phyloP scores from a whole-genome alignment of 495 filamentous ascomycete genomes.

The Penicillium waksmanii region DNA sequence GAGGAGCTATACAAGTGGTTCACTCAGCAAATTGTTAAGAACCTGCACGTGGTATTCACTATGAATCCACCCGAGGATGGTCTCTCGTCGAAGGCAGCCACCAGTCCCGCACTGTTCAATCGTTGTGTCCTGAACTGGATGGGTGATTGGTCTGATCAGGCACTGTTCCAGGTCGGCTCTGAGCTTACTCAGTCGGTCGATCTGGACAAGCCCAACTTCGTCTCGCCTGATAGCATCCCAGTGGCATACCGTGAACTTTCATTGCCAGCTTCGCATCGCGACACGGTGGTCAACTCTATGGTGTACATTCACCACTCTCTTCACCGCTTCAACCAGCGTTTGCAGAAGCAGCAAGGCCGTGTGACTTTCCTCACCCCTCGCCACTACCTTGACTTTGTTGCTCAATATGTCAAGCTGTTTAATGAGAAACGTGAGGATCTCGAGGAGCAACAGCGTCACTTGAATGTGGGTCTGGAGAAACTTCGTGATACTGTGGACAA shows the following conservation, averaged over 20 bases:
- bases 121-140: conserved; percentile 99
- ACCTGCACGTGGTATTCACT: conserved; percentile 97
- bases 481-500: conserved; percentile 98
- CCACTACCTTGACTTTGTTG: conserved; percentile 97
- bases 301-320: conserved; percentile 97
- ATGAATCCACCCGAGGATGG: conserved; percentile 99
- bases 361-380: conserved; percentile 91
- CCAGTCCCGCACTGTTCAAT: conserved; percentile 97
- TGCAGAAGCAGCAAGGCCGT: conserved; percentile 88
- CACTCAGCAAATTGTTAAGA: conserved; percentile 98
- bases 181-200: conserved; percentile 96
- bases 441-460: conserved; percentile 96
- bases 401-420: conserved; percentile 95
- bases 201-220: conserved; percentile 81
- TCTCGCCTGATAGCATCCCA: conserved; percentile 87
- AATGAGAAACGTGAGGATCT: conserved; percentile 98
- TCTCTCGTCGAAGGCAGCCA: conserved; percentile 92
- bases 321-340: conserved; percentile 82
- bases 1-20: conserved; percentile 99
- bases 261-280: conserved; percentile 85
- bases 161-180: conserved; percentile 94
- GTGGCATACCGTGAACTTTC: conserved; percentile 84
- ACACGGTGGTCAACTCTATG: conserved; percentile 94
- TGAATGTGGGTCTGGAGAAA: conserved; percentile 98
- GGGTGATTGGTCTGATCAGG: conserved; percentile 99